phyloP scores from a whole-genome alignment of 2,329 filamentous ascomycete genomes.

The Hypoxylon sp. region DNA sequence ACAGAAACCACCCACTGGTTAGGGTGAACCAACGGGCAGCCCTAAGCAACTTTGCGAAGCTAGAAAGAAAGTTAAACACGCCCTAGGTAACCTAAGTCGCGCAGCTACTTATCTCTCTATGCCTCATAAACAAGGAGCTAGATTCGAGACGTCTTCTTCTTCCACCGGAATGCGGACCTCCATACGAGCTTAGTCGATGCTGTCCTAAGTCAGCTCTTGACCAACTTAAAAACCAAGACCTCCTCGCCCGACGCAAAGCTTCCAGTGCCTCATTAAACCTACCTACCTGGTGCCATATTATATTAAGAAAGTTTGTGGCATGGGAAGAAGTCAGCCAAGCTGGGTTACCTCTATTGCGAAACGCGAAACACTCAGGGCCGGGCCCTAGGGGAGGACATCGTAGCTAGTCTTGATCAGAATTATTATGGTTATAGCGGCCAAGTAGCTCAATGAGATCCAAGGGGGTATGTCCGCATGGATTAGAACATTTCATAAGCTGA shows the following conservation, averaged over 20 bases:
- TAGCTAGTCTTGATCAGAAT: not conserved
- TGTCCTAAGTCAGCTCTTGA: not conserved
- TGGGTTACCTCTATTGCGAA: slow-evolving; percentile 22
- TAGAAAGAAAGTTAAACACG: too few species aligned
- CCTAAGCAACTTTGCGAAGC: too few species aligned
- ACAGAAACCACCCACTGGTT: too few species aligned
- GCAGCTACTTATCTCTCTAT: too few species aligned
- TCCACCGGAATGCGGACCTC: not conserved
- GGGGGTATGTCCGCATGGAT: not conserved
- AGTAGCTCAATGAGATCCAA: not conserved
- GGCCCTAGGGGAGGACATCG: not conserved
- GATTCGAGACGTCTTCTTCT: too few species aligned
- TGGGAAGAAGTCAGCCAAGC: slow-evolving; percentile 16
- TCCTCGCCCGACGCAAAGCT: not conserved
- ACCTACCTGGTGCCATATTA: not conserved
- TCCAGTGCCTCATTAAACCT: not conserved
- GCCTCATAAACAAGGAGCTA: too few species aligned
- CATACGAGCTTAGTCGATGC: not conserved
- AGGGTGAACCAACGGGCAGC: too few species aligned
- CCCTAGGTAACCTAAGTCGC: too few species aligned
- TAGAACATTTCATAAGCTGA: not conserved
- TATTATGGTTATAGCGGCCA: not conserved
- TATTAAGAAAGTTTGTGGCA: slow-evolving; percentile 6
- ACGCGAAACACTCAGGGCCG: slow-evolving; percentile 24
- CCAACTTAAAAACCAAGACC: not conserved